Evolutionary conservation across 345 rosid genomes (phyloP), one percentile per base, ranked within the genome.

Genomic region (Pugionium cornutum): DNA sequence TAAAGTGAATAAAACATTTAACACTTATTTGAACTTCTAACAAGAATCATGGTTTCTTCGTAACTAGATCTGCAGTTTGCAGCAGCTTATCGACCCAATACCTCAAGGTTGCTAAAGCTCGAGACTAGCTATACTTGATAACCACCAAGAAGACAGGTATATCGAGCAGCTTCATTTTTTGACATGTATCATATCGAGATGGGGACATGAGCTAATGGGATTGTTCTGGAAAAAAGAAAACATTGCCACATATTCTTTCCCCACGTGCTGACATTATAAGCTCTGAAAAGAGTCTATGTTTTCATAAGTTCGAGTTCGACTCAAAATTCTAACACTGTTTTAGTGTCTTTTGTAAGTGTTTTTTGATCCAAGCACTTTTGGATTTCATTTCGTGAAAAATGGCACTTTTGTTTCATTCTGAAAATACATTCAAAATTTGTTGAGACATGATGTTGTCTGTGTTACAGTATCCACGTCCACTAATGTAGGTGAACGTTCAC

Each of bases 361-460:
- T 3, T 40, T 57, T 40, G 62, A 28, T 40, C 43, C 33, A 57
- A 5, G 5, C 26, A 10, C 30, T 57, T 29, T 5, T 57, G 27
- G 3, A 56, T 27, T 26, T 27, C 28, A 57, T 40, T 56, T 10
- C 9, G 32, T 41, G 48, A 18, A 18, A 28, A 40, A 2, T 53
- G 6, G 2, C 62, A 40, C 9, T 29, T 9, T 3, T 40, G 46
- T 1, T 27, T 11, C 26, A 18, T 57, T 57, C 36, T 56, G 34
- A 57, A 57, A 9, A 10, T 6, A 58, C 39, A 58, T 58, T 28
- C 50, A 30, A 58, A 42, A 43, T 11, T 58, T 58, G 50, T 58
- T 42, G 50, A 9, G 36, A 42, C 37, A 4, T 42, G 28, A 10
- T 31, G 18, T 18, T 18, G 18, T 18, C 18, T 18, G 18, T 18